Percentiles rank a stretch among this genome's conserved stretches.
These are phyloP conservation scores for Dryas octopetala DNA, from an alignment of 306 rosid genomes.

Conservation along the genomic window DNA sequence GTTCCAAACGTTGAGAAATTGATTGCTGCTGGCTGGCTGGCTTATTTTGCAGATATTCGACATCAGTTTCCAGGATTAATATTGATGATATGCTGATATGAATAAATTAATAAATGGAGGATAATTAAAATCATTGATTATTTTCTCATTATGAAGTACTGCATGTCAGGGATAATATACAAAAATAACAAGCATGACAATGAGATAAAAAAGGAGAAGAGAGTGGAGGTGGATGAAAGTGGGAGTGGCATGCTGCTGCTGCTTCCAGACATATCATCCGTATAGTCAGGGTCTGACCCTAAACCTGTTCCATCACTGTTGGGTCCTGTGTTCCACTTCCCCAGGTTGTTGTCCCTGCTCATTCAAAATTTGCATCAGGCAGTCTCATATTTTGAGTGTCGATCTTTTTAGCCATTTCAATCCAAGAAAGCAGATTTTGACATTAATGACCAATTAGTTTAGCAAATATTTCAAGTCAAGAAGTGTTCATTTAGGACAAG, in stretches of 20 bases:
- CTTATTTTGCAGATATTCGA: not conserved
- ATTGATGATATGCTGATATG: not conserved
- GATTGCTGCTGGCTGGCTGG: not conserved
- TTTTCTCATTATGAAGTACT: slow-evolving; percentile 10
- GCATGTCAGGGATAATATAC: slow-evolving; percentile 8
- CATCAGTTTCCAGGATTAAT: too few species aligned
- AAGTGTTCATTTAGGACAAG: not conserved
- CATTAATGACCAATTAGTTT: not conserved
- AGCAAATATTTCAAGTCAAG: not conserved
- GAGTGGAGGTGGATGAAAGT: slow-evolving; percentile 11
- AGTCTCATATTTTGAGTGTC: not conserved
- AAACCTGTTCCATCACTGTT: slow-evolving; percentile 21
- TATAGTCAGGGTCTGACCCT: slow-evolving; percentile 42
- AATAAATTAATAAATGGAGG: not conserved
- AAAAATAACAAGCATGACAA: slow-evolving; percentile 26
- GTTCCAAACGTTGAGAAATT: too few species aligned
- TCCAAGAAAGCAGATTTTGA: not conserved
- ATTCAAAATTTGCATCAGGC: not conserved
- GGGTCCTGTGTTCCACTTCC: slow-evolving; percentile 56
- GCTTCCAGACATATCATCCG: slow-evolving; percentile 57
- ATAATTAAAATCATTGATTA: slow-evolving; percentile 1
- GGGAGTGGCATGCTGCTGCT: slow-evolving; percentile 5
- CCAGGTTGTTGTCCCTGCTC: slow-evolving; percentile 56
- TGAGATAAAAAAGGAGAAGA: slow-evolving; percentile 26
- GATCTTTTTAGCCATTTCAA: not conserved